Conservation (phyloP, 495 filamentous ascomycete species). For the Penicillium paradoxum region DNA sequence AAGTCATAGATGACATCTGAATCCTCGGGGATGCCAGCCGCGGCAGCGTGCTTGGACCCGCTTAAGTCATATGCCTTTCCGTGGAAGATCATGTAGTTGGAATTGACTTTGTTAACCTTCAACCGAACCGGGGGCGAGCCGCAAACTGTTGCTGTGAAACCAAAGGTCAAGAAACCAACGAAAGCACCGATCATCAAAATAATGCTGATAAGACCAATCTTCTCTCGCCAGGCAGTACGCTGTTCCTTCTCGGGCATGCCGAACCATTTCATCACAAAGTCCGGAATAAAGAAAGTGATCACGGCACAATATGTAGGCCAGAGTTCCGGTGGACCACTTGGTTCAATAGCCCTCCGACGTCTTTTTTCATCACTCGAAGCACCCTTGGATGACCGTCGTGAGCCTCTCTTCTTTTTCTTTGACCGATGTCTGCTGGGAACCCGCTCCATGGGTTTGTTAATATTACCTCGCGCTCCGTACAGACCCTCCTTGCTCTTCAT, state of each 20-base stretch:
- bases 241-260: slow-evolving; percentile 85
- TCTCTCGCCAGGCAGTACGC: slow-evolving; percentile 94
- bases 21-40: slow-evolving; percentile 63
- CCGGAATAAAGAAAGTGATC: slow-evolving; percentile 92
- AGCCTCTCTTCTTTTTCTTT: slow-evolving; percentile 46
- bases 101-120: slow-evolving; percentile 71
- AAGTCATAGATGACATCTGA: slow-evolving; percentile 83
- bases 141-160: slow-evolving; percentile 88
- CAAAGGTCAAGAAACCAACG: slow-evolving; percentile 95
- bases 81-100: slow-evolving; percentile 93
- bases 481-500: slow-evolving; percentile 42
- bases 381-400: slow-evolving; percentile 45
- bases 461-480: slow-evolving; percentile 35
- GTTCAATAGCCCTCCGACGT: slow-evolving; percentile 60
- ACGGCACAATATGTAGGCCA: slow-evolving; percentile 96
- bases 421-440: slow-evolving; percentile 38
- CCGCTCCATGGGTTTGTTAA: slow-evolving; percentile 48
- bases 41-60: slow-evolving; percentile 69
- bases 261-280: slow-evolving; percentile 75
- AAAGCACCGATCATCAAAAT: slow-evolving; percentile 82
- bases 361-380: slow-evolving; percentile 54
- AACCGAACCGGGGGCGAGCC: slow-evolving; percentile 60
- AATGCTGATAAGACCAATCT: slow-evolving; percentile 94
- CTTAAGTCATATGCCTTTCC: slow-evolving; percentile 79
- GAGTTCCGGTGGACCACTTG: slow-evolving; percentile 72